Evolutionary conservation across 164 flowering plant genomes (phyloP).

Genomic region (Buxus sempervirens): DNA sequence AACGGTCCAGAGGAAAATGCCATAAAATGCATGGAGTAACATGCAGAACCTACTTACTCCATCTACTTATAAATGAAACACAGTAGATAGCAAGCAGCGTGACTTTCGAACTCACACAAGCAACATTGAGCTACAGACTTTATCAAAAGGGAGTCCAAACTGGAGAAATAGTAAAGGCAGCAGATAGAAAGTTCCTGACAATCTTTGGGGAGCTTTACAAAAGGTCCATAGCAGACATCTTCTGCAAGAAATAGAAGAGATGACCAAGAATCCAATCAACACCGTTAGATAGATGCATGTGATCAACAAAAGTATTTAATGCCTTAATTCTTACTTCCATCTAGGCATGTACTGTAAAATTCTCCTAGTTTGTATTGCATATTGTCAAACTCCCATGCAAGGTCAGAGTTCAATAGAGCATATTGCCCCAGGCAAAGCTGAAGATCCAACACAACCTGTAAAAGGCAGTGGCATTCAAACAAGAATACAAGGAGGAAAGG

Average conservation of each 20-base stretch:
- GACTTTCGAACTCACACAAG: conserved; percentile 52
- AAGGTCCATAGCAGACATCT: conserved; percentile 55
- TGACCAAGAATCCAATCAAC: conserved; percentile 4
- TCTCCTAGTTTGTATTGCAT: conserved; percentile 40
- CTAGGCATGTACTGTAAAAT: conserved; percentile 39
- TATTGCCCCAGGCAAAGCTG: conserved; percentile 61
- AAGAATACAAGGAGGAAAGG: neutral
- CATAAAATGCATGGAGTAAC: neutral
- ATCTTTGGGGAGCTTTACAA: conserved; percentile 60
- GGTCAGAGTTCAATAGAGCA: conserved; percentile 37
- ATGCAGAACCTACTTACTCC: neutral
- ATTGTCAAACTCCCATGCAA: conserved; percentile 51
- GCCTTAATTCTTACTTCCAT: conserved; percentile 28
- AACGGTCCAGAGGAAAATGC: neutral
- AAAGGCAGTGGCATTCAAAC: neutral
- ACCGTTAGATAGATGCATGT: neutral
- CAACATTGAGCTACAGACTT: conserved; percentile 66
- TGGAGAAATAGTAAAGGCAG: conserved; percentile 71
- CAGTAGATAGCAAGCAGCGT: neutral
- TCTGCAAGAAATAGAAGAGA: conserved; percentile 40
- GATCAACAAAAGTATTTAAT: conserved; percentile 1
- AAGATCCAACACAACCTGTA: conserved; percentile 69
- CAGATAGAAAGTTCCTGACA: conserved; percentile 71
- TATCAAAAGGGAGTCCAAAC: conserved; percentile 46
- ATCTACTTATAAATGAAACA: neutral